Evolutionary conservation across 805 yeast genomes (phyloP), one percentile per base, ranked within the genome.

Genomic region (Ogataea nitratoaversa): DNA sequence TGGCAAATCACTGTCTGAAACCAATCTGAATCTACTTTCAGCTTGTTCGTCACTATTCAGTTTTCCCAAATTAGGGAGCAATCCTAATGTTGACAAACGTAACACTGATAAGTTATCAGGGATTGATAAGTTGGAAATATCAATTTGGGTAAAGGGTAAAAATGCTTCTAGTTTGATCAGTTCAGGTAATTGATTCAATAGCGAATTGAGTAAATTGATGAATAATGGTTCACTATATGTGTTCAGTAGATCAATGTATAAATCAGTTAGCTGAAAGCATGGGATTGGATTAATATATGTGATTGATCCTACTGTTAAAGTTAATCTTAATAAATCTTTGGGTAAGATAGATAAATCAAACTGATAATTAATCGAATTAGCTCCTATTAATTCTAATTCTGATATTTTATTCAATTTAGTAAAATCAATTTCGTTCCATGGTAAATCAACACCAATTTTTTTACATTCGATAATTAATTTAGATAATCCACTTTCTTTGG

Each of bases 301-400:
- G 19, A 23, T 22, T 13, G 28, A 9, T 4, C 28, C 37, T 27
- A 34, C 14, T 27, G 27, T 28, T 18, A 34, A 28, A 8, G 4
- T 18, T 19, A 27, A 27, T 9, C 14, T 27, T 27, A 9, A 7
- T 13, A 34, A 19, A 8, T 18, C 28, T 6, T 20, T 14, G 4
- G 38, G 38, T 8, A 36, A 20, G 8, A 29, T 36, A 12, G 14
- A 22, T 14, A 29, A 22, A 36, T 36, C 38, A 22, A 36, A 29
- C 20, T 13, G 27, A 16, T 29, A 22, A 19, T 25, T 33, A 19
- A 16, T 22, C 20, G 13, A 20, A 29, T 22, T 29, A 5, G 19
- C n/a, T 6, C 31, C 31, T 11, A 29, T 29, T 19, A 29, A 16
- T 14, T 14, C 31, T 6, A 29, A 11, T 5, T 29, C 31, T 6